Evolutionary conservation across 2,329 filamentous ascomycete species (phyloP), one percentile per base, ranked within the genome.

Genomic region (Ophiostoma himal-ulmi): DNA sequence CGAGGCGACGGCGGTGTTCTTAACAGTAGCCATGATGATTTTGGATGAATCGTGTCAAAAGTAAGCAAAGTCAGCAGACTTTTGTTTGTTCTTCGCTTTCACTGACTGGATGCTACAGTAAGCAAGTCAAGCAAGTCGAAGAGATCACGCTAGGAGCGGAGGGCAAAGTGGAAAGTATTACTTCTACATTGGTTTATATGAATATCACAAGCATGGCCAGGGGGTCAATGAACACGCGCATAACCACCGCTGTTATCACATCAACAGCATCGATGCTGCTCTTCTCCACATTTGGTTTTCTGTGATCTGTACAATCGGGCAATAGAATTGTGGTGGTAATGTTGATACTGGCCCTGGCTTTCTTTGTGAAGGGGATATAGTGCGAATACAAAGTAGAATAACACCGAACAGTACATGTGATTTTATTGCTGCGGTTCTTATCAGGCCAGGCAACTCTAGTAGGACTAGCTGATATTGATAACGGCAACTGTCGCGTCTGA

Each of bases 171-270:
- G n/a, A 57, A 57, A 57, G 52, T 26, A 57, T 22, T 30, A 57
- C 52, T 30, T 57, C 8, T 57, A 8, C 52, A 26, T 57, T 57
- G 22, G 52, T 57, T 57, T 57, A 57, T 57, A 57, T 57, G 52
- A 57, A 26, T 26, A 57, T 57, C 22, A 26, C 52, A 26, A 5
- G 22, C 52, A 8, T 26, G 8, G 22, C 52, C 13, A 22, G 20
- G 8, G 3, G 52, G 22, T 11, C 52, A 57, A 26, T 26, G 13
- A 26, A 14, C 22, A 30, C 8, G 22, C n/a, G 52, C 22, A 57
- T n/a, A 57, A 57, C n/a, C 52, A 48, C 52, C 52, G 52, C 7
- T 48, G 44, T 48, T 48, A 48, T 48, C 44, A 48, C n/a, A 48
- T 48, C 44, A 48, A 48, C 44, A 48, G 44, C 44, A 48, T 17